phyloP scores from a whole-genome alignment of 2,329 filamentous ascomycete genomes.

The Fusarium multiceps region DNA sequence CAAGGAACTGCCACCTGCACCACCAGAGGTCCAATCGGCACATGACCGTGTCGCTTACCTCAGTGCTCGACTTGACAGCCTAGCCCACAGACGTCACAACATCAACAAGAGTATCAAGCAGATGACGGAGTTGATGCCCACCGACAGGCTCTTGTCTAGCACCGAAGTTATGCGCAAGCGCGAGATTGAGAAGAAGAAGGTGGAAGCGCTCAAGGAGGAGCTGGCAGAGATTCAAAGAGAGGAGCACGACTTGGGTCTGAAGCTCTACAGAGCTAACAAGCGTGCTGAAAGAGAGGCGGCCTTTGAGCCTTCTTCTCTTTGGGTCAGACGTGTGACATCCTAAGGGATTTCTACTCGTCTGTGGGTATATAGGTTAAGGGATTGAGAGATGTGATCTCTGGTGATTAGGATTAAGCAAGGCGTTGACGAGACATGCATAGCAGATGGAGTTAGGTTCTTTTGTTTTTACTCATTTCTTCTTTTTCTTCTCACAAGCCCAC shows the following conservation, averaged over 20 bases:
- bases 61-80: slow-evolving; percentile 71
- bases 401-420: slow-evolving; percentile 37
- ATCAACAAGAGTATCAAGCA: slow-evolving; percentile 78
- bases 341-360: slow-evolving; percentile 49
- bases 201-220: slow-evolving; percentile 73
- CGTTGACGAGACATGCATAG: slow-evolving; percentile 42
- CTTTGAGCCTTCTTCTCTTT: slow-evolving; percentile 75
- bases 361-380: slow-evolving; percentile 12
- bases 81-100: slow-evolving; percentile 76
- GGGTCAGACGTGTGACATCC: slow-evolving; percentile 81
- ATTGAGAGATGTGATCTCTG: slow-evolving; percentile 12
- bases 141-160: slow-evolving; percentile 74
- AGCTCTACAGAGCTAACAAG: slow-evolving; percentile 79
- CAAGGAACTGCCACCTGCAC: slow-evolving; percentile 71
- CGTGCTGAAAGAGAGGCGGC: slow-evolving; percentile 74
- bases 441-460: slow-evolving; percentile 36
- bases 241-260: slow-evolving; percentile 82
- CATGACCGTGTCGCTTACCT: slow-evolving; percentile 74
- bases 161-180: slow-evolving; percentile 69
- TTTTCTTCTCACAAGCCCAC: slow-evolving; percentile 17
- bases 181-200: slow-evolving; percentile 70
- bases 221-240: slow-evolving; percentile 79
- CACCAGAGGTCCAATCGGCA: slow-evolving; percentile 66
- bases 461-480: slow-evolving; percentile 16
- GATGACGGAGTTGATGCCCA: slow-evolving; percentile 81